Base-by-base conservation (phyloP, 208 protist species). In the Crithidia fasciculata region DNA sequence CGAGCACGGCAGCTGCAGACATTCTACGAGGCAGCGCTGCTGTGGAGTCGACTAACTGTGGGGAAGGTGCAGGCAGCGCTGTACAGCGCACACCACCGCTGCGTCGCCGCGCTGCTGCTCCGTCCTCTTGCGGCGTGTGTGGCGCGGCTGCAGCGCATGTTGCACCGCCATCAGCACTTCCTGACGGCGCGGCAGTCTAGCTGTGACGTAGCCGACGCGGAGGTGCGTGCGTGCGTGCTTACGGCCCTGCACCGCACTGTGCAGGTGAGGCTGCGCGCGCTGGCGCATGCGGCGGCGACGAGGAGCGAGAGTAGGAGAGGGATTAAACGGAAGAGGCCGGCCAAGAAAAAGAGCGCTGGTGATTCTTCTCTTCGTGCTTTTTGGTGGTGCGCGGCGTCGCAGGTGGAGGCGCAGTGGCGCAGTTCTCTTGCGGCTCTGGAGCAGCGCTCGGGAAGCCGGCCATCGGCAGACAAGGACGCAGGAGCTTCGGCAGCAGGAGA, bases 1-100 rank as follows among this genome's bases (percentile, higher is more conserved):
- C 78, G 68, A 28, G 19, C 50, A 36, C 83, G 90, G 6, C 85
- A 90, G 39, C 37, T 89, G 67, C 87, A 90, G 66, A 93, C 90
- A 12, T 54, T 95, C 5, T 88, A 85, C 52, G 90, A 95, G 58
- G 74, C 86, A 2, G 69, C 62, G 0, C 72, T 92, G 40, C 60
- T 94, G 28, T 90, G 82, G 83, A 78, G 83, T 37, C 81, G 86
- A 19, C 77, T 87, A 45, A 56, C 84, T 45, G 53, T 89, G 28
- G 47, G 68, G 16, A 81, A 88, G 70, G 69, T 88, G 40, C 77
- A 82, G 54, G 71, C 67, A 16, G 44, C 65, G 13, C 67, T 76
- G n/a, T 53, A 16, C 18, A 55, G 36, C 18, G 69, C 72, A 28
- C 69, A 52, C 16, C 49, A 60, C 44, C 77, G 70, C 28, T 28